Evolutionary conservation across 1,284 basidiomycete species (phyloP), one percentile per base, ranked within the genome.

Genomic region (Leccinum subfulvum): DNA sequence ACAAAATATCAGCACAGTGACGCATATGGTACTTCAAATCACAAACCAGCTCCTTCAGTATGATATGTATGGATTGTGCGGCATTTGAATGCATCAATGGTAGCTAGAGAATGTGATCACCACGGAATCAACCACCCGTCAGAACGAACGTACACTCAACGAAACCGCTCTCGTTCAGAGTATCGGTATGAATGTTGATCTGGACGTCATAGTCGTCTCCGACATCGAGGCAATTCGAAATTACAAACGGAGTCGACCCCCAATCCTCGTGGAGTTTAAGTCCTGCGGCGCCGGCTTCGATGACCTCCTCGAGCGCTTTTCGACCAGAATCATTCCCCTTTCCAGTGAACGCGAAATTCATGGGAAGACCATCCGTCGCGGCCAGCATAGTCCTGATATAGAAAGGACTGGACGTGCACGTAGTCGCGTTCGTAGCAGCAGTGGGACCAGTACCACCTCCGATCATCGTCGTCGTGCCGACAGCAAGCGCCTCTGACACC

Each of bases 251-350:
- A 1, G 96, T 98, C 21, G 88, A 85, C 4, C 97, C 97, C 97
- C 97, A 99, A 76, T 99, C 97, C 75, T 99, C 97, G 72, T 99
- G 97, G 62, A 99, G 78, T 79, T 99, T 99, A 68, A 99, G 76
- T 1, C 96, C 96, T 26, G 85, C 88, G 0, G 95, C 96, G 18
- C 97, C 97, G 13, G 95, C 94, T 66, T 83, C 81, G 39, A 98
- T 82, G 63, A 97, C 85, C 64, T 98, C 96, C 71, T 90, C 88
- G 61, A 98, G 75, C 3, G 86, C 86, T 1, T 74, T 80, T 14
- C 83, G 78, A 0, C 89, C 93, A 0, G 92, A 86, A 75, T 99
- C 97, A 72, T 98, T 98, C 1, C 96, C 97, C 81, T 95, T 96
- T 9, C 93, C 93, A 1, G 94, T 97, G 71, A 97, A 93, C 1